These are phyloP conservation scores for Miamiensis avidus DNA, from an alignment of 169 alveolate genomes.

Conservation along the genomic window DNA sequence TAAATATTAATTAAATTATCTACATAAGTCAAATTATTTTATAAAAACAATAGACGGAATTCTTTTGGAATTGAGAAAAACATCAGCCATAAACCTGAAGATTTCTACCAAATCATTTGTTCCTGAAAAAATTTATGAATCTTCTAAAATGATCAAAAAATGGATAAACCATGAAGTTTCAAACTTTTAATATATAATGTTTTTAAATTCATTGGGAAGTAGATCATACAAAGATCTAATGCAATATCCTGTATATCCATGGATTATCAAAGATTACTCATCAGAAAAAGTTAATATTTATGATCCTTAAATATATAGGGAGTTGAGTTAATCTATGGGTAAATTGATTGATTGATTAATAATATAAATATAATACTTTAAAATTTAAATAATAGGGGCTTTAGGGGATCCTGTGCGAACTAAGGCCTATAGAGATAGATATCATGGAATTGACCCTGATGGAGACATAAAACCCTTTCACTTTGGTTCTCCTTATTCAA, in stretches of 20 bases:
- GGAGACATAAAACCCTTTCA: conserved; percentile 27
- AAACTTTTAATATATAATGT: conserved; percentile 66
- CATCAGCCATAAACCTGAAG: conserved; percentile 44
- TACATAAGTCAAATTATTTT: too few relatives aligned
- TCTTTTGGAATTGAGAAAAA: too few relatives aligned
- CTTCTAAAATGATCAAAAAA: conserved; percentile 49
- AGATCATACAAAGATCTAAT: conserved; percentile 75
- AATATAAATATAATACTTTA: too few relatives aligned
- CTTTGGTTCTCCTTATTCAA: conserved; percentile 53
- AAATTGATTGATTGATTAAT: too few relatives aligned
- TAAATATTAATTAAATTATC: too few relatives aligned
- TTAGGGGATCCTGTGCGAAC: conserved; percentile 24
- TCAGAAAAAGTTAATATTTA: conserved; percentile 19
- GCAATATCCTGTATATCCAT: conserved; percentile 82
- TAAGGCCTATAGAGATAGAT: conserved; percentile 21
- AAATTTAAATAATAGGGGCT: conserved; percentile 36
- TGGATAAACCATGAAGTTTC: conserved; percentile 75
- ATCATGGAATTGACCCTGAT: not conserved
- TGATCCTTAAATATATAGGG: conserved; percentile 51
- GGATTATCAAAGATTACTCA: conserved; percentile 67
- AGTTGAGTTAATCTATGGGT: conserved; percentile 72
- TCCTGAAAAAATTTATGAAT: conserved; percentile 58
- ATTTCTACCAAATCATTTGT: conserved; percentile 51
- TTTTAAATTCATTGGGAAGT: conserved; percentile 59
- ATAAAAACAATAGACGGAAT: too few relatives aligned